Conservation (phyloP, 768 basidiomycete species). For the Pleurotus platypus region DNA sequence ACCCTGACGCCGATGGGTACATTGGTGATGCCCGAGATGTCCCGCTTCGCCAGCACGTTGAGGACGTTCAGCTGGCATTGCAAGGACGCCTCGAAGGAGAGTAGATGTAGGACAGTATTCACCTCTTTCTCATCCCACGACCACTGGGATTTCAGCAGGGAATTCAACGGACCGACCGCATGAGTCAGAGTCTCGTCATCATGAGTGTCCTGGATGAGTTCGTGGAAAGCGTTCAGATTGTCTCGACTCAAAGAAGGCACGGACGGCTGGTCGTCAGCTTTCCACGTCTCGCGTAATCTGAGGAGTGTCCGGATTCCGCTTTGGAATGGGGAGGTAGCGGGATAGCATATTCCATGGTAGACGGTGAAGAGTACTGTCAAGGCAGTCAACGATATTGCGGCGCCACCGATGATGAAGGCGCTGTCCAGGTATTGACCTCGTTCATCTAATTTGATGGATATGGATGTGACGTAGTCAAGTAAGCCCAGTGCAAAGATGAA, state of each 20-base stretch:
- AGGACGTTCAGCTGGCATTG: slow-evolving; percentile 1
- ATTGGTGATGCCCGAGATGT: neutral
- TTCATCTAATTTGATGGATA: neutral
- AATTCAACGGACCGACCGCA: slow-evolving; percentile 6
- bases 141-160: slow-evolving; percentile 1
- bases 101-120: neutral
- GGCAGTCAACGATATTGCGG: neutral
- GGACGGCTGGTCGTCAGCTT: neutral
- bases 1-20: neutral
- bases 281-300: neutral
- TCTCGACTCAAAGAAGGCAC: neutral
- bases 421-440: neutral
- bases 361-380: neutral
- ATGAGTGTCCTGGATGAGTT: slow-evolving; percentile 10
- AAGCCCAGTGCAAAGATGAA: slow-evolving; percentile 11
- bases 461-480: slow-evolving; percentile 12
- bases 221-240: slow-evolving; percentile 11
- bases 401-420: neutral
- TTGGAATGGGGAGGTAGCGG: slow-evolving; percentile 7
- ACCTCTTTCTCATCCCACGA: slow-evolving; percentile 3
- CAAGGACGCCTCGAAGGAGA: slow-evolving; percentile 1
- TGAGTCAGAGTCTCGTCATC: slow-evolving; percentile 13
- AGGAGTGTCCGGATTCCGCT: neutral
- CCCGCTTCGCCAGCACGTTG: neutral
- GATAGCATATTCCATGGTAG: slow-evolving; percentile 5